These are phyloP conservation scores for Apodospora peruviana DNA, from an alignment of 495 filamentous ascomycete genomes.

Conservation along the genomic window DNA sequence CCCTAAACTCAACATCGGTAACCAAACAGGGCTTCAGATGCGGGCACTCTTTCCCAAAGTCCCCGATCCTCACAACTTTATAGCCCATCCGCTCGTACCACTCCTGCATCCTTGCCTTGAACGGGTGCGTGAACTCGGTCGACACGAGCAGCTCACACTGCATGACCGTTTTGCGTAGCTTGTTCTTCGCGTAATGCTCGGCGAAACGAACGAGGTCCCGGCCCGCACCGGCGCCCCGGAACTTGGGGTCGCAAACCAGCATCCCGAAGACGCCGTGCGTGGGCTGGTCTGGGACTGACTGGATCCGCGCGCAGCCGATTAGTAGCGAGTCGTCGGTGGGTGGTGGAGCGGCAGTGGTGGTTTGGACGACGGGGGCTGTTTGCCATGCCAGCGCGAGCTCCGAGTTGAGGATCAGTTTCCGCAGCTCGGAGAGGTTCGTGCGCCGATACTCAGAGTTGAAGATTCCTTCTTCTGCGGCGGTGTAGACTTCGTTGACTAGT, in stretches of 20 bases:
- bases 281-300: background rate
- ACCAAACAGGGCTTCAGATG: slow-evolving; percentile 2
- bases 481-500: background rate
- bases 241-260: slow-evolving; percentile 3
- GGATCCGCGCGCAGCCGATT: slow-evolving; percentile 3
- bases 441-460: background rate
- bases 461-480: background rate
- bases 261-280: slow-evolving; percentile 5
- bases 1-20: slow-evolving; percentile 3
- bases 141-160: slow-evolving; percentile 9
- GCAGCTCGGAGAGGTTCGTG: background rate
- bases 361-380: background rate
- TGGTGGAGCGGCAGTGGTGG: background rate
- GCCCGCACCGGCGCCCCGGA: slow-evolving; percentile 2
- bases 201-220: slow-evolving; percentile 1
- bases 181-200: background rate
- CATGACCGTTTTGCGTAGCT: background rate
- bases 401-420: slow-evolving; percentile 6
- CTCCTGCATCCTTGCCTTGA: slow-evolving; percentile 5
- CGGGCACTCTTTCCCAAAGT: slow-evolving; percentile 4
- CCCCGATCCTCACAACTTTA: slow-evolving; percentile 2
- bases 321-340: background rate
- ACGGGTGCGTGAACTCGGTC: slow-evolving; percentile 2
- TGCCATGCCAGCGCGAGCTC: slow-evolving; percentile 8
- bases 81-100: slow-evolving; percentile 15